These are phyloP conservation scores for Citrus sinensis DNA, from an alignment of 345 rosid species.

Conservation along the genomic window DNA sequence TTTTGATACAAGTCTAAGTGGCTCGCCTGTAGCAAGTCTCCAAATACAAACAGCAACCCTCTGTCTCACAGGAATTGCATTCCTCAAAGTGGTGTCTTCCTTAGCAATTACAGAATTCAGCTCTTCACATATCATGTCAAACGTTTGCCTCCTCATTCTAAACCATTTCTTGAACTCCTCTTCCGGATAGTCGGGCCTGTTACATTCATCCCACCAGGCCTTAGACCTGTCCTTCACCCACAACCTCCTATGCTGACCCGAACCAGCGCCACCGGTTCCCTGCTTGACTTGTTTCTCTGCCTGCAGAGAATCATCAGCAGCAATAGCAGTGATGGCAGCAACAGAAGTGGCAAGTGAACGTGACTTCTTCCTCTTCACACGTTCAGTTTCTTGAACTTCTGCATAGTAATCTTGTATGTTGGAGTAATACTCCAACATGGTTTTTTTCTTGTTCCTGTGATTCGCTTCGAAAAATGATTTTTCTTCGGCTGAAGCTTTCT, in stretches of 20 bases:
- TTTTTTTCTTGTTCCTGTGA: conserved; percentile 26
- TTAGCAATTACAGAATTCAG: conserved; percentile 74
- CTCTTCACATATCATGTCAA: conserved; percentile 79
- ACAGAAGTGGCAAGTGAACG: conserved; percentile 42
- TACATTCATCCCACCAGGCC: conserved; percentile 97
- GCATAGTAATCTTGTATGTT: conserved; percentile 30
- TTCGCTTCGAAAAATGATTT: conserved; percentile 42
- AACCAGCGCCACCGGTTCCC: conserved; percentile 20
- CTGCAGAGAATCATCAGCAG: conserved; percentile 14
- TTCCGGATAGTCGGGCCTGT: conserved; percentile 65
- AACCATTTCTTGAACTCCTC: conserved; percentile 77
- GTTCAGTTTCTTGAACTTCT: conserved; percentile 42
- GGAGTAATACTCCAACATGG: conserved; percentile 36
- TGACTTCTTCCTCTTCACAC: conserved; percentile 46
- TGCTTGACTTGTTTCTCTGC: conserved; percentile 15
- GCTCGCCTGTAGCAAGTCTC: conserved; percentile 84
- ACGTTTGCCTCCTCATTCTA: conserved; percentile 76
- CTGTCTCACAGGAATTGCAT: conserved; percentile 89
- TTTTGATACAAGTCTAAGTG: conserved; percentile 64
- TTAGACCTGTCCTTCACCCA: conserved; percentile 90
- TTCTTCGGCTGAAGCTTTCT: conserved; percentile 34
- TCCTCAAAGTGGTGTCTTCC: conserved; percentile 81
- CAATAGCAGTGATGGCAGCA: conserved; percentile 23
- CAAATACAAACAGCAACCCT: conserved; percentile 93
- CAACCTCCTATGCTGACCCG: conserved; percentile 65